Percentiles rank a stretch among this genome's conserved stretches.
Conservation (phyloP, 2,329 filamentous ascomycete genomes). For the Hymenoscyphus fructigenus region DNA sequence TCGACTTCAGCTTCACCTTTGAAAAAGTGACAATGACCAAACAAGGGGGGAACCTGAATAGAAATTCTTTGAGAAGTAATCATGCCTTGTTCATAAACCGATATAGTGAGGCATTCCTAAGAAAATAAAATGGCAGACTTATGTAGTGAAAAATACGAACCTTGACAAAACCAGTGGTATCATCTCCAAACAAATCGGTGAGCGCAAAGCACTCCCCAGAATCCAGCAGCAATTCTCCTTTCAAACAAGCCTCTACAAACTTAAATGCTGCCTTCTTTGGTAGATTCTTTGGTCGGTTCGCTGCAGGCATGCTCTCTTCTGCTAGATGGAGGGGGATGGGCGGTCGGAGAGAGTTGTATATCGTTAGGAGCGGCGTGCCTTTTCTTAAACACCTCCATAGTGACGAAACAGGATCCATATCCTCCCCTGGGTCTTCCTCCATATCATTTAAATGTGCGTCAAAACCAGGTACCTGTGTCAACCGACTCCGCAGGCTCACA, state of each 20-base stretch:
- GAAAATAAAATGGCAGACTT: neutral
- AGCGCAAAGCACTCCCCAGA: slow-evolving; percentile 87
- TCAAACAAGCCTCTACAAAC: slow-evolving; percentile 86
- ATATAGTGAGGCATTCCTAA: neutral
- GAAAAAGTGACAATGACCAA: neutral
- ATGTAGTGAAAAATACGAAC: slow-evolving; percentile 43
- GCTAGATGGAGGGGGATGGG: slow-evolving; percentile 67
- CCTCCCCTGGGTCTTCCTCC: slow-evolving; percentile 63
- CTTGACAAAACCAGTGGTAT: slow-evolving; percentile 97
- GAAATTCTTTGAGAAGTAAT: neutral
- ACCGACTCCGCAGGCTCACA: slow-evolving; percentile 75
- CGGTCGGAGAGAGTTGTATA: slow-evolving; percentile 85
- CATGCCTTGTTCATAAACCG: neutral
- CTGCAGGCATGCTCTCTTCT: slow-evolving; percentile 58
- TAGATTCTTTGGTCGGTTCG: slow-evolving; percentile 77
- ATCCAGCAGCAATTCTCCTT: slow-evolving; percentile 71
- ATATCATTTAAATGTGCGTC: slow-evolving; percentile 72
- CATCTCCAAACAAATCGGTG: slow-evolving; percentile 85
- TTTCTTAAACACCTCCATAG: slow-evolving; percentile 85
- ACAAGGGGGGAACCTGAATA: neutral
- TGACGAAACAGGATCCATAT: slow-evolving; percentile 80
- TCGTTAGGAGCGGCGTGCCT: slow-evolving; percentile 79
- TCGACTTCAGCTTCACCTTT: neutral
- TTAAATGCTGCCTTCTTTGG: slow-evolving; percentile 88
- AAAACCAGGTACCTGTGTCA: slow-evolving; percentile 82